Percentiles rank a stretch among this genome's conserved stretches.
phyloP scores from a whole-genome alignment of 2,329 filamentous ascomycete genomes.

The Clarireedia homoeocarpa region DNA sequence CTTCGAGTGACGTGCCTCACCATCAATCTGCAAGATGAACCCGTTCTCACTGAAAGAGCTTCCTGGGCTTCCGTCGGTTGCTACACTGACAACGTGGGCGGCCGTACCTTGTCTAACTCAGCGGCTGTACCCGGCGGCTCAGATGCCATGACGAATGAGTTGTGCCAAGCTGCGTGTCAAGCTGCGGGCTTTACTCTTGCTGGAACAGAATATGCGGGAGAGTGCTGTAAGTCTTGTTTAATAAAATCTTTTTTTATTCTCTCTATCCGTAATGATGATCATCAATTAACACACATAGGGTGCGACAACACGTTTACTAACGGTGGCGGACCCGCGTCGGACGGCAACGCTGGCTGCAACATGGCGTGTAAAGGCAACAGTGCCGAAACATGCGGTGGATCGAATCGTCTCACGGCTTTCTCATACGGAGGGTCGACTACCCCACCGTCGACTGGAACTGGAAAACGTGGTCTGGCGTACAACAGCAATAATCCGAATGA shows the following conservation, averaged over 20 bases:
- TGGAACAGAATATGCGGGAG: constrained; percentile 16
- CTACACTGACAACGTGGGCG: constrained; percentile 9
- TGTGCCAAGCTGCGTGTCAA: constrained; percentile 12
- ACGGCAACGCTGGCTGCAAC: constrained; percentile 17
- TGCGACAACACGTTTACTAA: constrained; percentile 17
- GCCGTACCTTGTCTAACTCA: constrained; percentile 1
- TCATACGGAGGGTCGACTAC: background rate
- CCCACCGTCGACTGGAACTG: background rate
- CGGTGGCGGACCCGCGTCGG: constrained; percentile 15
- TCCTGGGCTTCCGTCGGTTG: constrained; percentile 8
- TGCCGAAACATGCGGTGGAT: constrained; percentile 21
- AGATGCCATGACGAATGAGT: constrained; percentile 13
- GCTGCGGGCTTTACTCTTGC: constrained; percentile 9
- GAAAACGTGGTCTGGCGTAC: constrained; percentile 61
- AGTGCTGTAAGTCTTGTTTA: constrained; percentile 13
- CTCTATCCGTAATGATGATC: background rate
- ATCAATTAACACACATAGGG: background rate
- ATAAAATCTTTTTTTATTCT: too few relatives aligned
- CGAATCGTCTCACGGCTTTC: constrained; percentile 11
- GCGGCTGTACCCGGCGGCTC: constrained; percentile 5
- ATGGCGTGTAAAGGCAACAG: constrained; percentile 24
- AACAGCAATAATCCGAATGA: constrained; percentile 39
- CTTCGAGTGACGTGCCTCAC: background rate
- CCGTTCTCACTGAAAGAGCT: background rate
- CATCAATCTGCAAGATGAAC: background rate